phyloP scores from a whole-genome alignment of 1,284 basidiomycete species.

The Sporisorium scitamineum region DNA sequence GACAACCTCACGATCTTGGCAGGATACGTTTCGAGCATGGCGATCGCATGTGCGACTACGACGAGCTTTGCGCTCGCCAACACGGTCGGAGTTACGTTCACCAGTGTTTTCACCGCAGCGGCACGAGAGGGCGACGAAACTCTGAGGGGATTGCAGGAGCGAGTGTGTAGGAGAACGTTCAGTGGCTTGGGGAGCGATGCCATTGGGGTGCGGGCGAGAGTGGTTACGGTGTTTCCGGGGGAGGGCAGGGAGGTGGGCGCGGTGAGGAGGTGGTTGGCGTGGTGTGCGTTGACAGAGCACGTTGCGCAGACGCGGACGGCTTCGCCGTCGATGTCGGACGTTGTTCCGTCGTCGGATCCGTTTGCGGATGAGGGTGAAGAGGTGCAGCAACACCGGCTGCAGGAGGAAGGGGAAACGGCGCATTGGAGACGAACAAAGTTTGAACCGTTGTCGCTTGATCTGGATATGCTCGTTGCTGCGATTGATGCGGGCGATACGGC shows the following conservation, averaged over 20 bases:
- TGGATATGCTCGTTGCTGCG: conserved; percentile 14
- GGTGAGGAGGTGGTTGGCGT: conserved; percentile 30
- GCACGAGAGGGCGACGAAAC: neutral
- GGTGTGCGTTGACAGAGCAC: conserved; percentile 31
- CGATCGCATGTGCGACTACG: conserved; percentile 22
- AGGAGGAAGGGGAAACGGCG: neutral
- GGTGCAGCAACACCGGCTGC: neutral
- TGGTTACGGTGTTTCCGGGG: conserved; percentile 24
- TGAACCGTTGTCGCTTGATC: conserved; percentile 16
- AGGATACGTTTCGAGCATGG: conserved; percentile 29
- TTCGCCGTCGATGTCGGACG: neutral
- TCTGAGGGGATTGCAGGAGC: conserved; percentile 12
- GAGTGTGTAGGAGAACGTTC: conserved; percentile 20
- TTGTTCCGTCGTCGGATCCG: conserved; percentile 13
- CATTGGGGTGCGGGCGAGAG: conserved; percentile 18
- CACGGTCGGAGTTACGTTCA: conserved; percentile 1
- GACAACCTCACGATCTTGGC: conserved; percentile 19
- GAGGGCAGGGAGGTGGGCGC: conserved; percentile 5
- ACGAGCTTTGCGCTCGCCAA: conserved; percentile 15
- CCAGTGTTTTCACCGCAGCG: conserved; percentile 16
- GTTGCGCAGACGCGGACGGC: conserved; percentile 3
- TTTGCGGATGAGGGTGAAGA: conserved; percentile 9
- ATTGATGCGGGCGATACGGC: conserved; percentile 14
- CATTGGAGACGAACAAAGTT: conserved; percentile 12
- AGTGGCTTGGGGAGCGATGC: conserved; percentile 8